Conservation (phyloP, 768 basidiomycete genomes). For the Porphyrellus cyaneotinctus region DNA sequence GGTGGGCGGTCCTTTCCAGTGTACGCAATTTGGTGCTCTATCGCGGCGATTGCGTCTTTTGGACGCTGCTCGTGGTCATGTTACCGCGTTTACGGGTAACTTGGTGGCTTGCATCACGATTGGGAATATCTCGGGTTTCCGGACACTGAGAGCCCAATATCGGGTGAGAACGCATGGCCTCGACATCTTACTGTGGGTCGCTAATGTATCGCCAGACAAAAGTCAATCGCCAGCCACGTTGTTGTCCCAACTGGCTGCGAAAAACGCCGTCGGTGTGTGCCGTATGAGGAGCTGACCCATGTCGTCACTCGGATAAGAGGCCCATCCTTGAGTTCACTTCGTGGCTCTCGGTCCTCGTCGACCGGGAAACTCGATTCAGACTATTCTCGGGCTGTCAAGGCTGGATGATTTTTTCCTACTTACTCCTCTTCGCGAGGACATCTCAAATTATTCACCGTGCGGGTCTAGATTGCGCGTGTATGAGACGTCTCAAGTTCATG, state of each 20-base stretch:
- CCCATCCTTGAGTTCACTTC: not conserved
- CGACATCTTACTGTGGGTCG: not conserved
- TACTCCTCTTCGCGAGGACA: constrained; percentile 11
- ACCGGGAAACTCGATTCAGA: constrained; percentile 26
- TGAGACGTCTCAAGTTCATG: not conserved
- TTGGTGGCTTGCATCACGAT: too few species aligned
- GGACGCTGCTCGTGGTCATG: constrained; percentile 9
- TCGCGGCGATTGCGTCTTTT: constrained; percentile 16
- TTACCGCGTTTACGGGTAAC: too few species aligned
- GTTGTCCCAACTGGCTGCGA: not conserved
- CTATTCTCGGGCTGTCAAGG: constrained; percentile 25
- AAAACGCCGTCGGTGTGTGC: not conserved
- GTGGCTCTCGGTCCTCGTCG: constrained; percentile 15
- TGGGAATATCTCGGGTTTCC: too few species aligned
- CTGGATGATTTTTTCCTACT: constrained; percentile 1
- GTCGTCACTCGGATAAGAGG: too few species aligned
- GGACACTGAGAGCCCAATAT: too few species aligned
- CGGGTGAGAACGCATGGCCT: not conserved
- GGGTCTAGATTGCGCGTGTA: not conserved
- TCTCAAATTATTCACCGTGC: too few species aligned
- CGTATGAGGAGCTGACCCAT: not conserved
- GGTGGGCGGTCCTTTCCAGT: constrained; percentile 11
- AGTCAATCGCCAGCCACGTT: not conserved
- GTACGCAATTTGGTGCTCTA: constrained; percentile 6
- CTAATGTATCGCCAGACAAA: not conserved